Percentiles rank a stretch among this genome's conserved stretches.
phyloP scores from a whole-genome alignment of 2,329 filamentous ascomycete species.

The Polytolypa hystricis region DNA sequence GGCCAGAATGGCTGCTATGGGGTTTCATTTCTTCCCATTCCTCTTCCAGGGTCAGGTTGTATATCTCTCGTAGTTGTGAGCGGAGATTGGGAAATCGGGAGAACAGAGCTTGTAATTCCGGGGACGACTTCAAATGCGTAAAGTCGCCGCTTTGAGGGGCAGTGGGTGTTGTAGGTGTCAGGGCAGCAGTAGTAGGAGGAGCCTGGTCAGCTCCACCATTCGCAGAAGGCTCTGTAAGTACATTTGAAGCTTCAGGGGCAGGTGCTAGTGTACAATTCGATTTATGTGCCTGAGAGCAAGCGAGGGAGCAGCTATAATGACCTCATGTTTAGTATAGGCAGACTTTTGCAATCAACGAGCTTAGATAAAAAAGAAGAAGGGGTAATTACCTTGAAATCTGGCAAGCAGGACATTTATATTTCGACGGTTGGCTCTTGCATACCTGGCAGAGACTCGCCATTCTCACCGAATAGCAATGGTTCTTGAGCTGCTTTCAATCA shows the following conservation, averaged over 20 bases:
- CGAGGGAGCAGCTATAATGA: constrained; percentile 33
- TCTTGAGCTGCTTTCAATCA: too few relatives aligned
- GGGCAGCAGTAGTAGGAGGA: not conserved
- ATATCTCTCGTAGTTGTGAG: constrained; percentile 31
- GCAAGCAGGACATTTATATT: constrained; percentile 24
- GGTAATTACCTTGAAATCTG: constrained; percentile 17
- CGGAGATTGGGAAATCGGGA: constrained; percentile 28
- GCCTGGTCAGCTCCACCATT: not conserved
- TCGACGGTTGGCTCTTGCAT: constrained; percentile 18
- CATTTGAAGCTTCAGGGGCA: too few relatives aligned
- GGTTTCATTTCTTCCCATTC: constrained; percentile 27
- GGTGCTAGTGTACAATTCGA: constrained; percentile 32
- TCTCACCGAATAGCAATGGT: too few relatives aligned
- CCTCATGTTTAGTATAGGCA: not conserved
- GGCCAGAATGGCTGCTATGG: constrained; percentile 15
- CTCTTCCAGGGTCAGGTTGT: constrained; percentile 28
- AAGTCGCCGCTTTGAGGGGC: not conserved
- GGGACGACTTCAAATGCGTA: constrained; percentile 16
- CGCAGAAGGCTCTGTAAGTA: constrained; percentile 13
- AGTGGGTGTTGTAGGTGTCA: not conserved
- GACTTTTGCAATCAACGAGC: not conserved
- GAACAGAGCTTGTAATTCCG: constrained; percentile 29
- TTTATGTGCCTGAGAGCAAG: constrained; percentile 36
- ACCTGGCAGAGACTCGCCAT: constrained; percentile 16
- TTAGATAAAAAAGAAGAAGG: constrained; percentile 5